These are phyloP conservation scores for Nymphaea thermarum DNA, from an alignment of 164 flowering plant genomes.

Conservation along the genomic window DNA sequence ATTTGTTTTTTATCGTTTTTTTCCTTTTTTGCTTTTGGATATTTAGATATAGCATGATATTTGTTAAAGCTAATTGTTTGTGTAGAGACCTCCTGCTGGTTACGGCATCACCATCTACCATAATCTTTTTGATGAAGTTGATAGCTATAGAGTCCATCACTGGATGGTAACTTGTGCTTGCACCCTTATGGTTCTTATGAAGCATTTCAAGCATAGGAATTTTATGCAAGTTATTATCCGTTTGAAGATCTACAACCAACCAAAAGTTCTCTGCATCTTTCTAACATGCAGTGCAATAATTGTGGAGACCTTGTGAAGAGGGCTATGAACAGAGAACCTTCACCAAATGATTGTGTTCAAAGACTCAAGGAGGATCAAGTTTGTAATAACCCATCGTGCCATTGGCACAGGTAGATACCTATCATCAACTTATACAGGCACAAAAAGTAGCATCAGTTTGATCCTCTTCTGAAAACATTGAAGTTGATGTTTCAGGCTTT, in stretches of 20 bases:
- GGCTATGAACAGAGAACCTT: conserved; percentile 12
- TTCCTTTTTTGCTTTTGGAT: background rate
- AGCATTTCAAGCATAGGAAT: background rate
- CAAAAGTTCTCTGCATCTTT: background rate
- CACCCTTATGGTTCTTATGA: background rate
- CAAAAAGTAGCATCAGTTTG: background rate
- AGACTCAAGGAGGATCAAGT: background rate
- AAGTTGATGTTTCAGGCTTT: background rate
- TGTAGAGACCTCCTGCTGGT: conserved; percentile 12
- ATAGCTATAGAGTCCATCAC: conserved; percentile 8
- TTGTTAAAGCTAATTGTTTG: background rate
- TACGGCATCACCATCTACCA: conserved; percentile 9
- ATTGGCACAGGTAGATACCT: conserved; percentile 9
- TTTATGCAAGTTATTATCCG: background rate
- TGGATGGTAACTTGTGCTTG: conserved; percentile 5
- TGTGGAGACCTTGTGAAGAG: conserved; percentile 12
- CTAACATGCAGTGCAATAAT: conserved; percentile 6
- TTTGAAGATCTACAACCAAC: background rate
- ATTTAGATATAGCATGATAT: background rate
- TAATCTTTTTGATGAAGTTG: conserved; percentile 7
- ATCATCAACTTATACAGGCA: background rate
- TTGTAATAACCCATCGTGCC: conserved; percentile 6
- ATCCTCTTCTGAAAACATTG: background rate
- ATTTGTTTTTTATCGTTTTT: background rate
- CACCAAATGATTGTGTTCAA: conserved; percentile 10